Evolutionary conservation across 1,284 basidiomycete genomes (phyloP).

Genomic region (Cryptococcus sp.): DNA sequence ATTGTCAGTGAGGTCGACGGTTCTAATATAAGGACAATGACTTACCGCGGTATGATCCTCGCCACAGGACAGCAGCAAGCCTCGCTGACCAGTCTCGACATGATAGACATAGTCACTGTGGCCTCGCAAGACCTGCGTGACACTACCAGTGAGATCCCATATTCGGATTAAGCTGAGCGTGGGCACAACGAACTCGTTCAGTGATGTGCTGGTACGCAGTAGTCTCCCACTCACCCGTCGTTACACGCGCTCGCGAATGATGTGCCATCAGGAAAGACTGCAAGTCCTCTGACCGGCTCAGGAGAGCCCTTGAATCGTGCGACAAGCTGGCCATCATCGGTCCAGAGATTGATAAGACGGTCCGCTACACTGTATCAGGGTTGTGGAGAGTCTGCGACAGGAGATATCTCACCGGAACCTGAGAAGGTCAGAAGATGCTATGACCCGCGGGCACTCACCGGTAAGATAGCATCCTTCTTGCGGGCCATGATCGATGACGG

Average conservation of each 20-base stretch:
- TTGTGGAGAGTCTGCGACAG: too few relatives aligned
- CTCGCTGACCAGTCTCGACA: slow-evolving; percentile 7
- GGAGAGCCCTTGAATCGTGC: slow-evolving; percentile 33
- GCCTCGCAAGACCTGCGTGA: slow-evolving; percentile 18
- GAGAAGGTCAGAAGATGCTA: not conserved
- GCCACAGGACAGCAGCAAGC: slow-evolving; percentile 32
- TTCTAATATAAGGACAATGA: not conserved
- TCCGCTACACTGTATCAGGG: slow-evolving; percentile 25
- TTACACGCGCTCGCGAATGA: slow-evolving; percentile 41
- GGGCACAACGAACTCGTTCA: not conserved
- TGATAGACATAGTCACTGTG: slow-evolving; percentile 42
- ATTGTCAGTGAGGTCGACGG: slow-evolving; percentile 2
- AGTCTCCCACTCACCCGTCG: slow-evolving; percentile 40
- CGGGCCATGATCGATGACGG: slow-evolving; percentile 26
- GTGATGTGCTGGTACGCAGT: not conserved
- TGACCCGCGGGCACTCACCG: slow-evolving; percentile 16
- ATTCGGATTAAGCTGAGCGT: slow-evolving; percentile 28
- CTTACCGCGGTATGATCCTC: slow-evolving; percentile 43
- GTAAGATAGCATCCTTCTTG: slow-evolving; percentile 29
- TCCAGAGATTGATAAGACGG: slow-evolving; percentile 33
- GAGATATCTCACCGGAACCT: slow-evolving; percentile 24
- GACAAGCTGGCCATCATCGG: slow-evolving; percentile 21
- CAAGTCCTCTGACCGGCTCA: slow-evolving; percentile 36
- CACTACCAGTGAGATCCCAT: slow-evolving; percentile 25
- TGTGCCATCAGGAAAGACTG: slow-evolving; percentile 20